Evolutionary conservation across 768 basidiomycete species (phyloP).

Genomic region (Lactarius deliciosus): DNA sequence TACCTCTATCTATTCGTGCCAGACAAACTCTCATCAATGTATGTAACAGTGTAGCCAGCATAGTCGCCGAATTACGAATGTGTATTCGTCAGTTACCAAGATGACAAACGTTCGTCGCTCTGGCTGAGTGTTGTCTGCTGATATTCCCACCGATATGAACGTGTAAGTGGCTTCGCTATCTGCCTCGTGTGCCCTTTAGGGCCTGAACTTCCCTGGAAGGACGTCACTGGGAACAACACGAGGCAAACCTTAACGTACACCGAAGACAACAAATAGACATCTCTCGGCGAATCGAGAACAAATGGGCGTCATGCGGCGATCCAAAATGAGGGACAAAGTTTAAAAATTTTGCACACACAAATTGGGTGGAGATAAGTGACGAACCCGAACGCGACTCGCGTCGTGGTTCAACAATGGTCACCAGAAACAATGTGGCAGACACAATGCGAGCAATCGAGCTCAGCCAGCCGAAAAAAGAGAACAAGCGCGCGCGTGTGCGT

Average conservation of each 20-base stretch:
- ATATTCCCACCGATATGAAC: conserved; percentile 28
- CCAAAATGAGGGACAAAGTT: conserved; percentile 12
- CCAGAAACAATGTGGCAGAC: conserved; percentile 1
- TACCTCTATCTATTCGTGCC: conserved; percentile 19
- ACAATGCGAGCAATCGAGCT: neutral
- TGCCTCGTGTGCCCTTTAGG: conserved; percentile 22
- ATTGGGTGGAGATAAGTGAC: neutral
- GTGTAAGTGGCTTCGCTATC: conserved; percentile 24
- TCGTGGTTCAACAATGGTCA: conserved; percentile 14
- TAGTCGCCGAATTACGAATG: conserved; percentile 21
- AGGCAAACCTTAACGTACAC: conserved; percentile 23
- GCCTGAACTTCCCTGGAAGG: conserved; percentile 16
- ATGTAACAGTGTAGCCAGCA: conserved; percentile 23
- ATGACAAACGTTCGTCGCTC: conserved; percentile 17
- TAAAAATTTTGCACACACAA: conserved; percentile 14
- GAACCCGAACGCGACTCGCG: neutral
- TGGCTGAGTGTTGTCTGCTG: conserved; percentile 16
- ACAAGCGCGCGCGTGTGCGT: neutral
- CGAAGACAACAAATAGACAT: conserved; percentile 20
- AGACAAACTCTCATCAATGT: conserved; percentile 5
- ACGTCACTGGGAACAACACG: conserved; percentile 20
- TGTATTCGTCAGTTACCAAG: conserved; percentile 15
- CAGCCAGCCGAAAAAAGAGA: neutral
- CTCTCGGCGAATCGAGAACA: conserved; percentile 24
- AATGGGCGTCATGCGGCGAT: conserved; percentile 17